Evolutionary conservation across 352 stramenopile genomes (phyloP).

Genomic region (Aphanomyces invadans): DNA sequence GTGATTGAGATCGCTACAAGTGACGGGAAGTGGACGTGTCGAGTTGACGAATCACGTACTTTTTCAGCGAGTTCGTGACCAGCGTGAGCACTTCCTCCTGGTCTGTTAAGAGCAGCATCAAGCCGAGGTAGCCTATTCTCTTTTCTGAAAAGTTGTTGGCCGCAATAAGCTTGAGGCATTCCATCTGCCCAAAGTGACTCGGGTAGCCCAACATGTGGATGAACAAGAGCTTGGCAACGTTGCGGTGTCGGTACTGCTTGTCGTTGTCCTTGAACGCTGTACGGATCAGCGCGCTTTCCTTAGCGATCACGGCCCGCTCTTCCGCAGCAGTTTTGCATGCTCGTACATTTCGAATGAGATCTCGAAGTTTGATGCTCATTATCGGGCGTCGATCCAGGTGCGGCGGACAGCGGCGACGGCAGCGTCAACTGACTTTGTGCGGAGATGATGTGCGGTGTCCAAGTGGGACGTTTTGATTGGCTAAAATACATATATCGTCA

Average conservation of each 20-base stretch:
- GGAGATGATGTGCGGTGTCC: neutral
- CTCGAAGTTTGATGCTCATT: slow-evolving; percentile 97
- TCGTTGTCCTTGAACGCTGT: slow-evolving; percentile 98
- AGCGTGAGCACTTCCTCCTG: slow-evolving; percentile 99
- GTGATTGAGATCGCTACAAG: slow-evolving; percentile 87
- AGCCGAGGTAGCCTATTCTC: slow-evolving; percentile 96
- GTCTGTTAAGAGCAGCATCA: slow-evolving; percentile 98
- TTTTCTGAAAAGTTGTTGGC: slow-evolving; percentile 99
- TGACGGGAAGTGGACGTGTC: neutral
- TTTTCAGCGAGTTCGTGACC: slow-evolving; percentile 99
- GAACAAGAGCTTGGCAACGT: slow-evolving; percentile 99
- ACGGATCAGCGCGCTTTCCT: slow-evolving; percentile 98
- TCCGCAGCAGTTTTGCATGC: slow-evolving; percentile 98
- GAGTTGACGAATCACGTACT: slow-evolving; percentile 39
- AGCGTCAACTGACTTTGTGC: neutral
- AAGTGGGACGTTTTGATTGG: neutral
- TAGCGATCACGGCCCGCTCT: slow-evolving; percentile 98
- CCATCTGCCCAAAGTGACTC: slow-evolving; percentile 99
- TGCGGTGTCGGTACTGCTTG: slow-evolving; percentile 95
- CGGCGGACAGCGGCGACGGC: neutral
- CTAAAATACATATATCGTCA: neutral
- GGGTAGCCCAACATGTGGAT: slow-evolving; percentile 99
- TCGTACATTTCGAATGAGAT: slow-evolving; percentile 97
- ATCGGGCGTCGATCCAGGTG: slow-evolving; percentile 17
- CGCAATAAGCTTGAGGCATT: slow-evolving; percentile 99